Percentiles rank a stretch among this genome's conserved stretches.
These are phyloP conservation scores for Kurtzmaniella fragi DNA, from an alignment of 805 yeast species.

Conservation along the genomic window DNA sequence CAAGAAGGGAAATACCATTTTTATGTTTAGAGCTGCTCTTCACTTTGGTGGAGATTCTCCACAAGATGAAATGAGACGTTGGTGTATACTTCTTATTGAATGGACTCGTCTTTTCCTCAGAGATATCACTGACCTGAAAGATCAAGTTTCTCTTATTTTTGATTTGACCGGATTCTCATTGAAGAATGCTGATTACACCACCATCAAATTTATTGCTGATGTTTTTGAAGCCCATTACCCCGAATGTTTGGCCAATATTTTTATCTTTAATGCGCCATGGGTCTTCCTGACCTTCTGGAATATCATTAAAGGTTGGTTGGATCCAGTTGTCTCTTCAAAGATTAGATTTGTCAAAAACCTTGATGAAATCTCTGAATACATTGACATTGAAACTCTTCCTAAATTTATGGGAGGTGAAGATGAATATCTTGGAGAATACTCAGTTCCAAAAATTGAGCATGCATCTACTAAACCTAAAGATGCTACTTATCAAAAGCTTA, in stretches of 20 bases:
- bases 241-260: slow-evolving; percentile 78
- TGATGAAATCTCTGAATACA: slow-evolving; percentile 61
- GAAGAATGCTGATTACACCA: slow-evolving; percentile 88
- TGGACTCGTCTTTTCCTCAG: slow-evolving; percentile 65
- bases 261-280: slow-evolving; percentile 96
- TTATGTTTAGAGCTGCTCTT: slow-evolving; percentile 70
- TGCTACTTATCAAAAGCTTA: slow-evolving; percentile 36
- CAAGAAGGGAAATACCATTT: slow-evolving; percentile 69
- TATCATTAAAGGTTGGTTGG: slow-evolving; percentile 87
- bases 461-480: slow-evolving; percentile 23
- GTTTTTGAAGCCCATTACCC: slow-evolving; percentile 97
- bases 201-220: slow-evolving; percentile 83
- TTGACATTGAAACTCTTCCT: slow-evolving; percentile 60
- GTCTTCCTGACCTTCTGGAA: slow-evolving; percentile 93
- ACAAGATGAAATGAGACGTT: slow-evolving; percentile 46
- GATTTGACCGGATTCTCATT: slow-evolving; percentile 83
- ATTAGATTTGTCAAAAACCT: slow-evolving; percentile 73
- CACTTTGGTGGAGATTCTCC: slow-evolving; percentile 53
- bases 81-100: slow-evolving; percentile 73
- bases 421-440: slow-evolving; percentile 41
- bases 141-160: slow-evolving; percentile 62
- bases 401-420: slow-evolving; percentile 72
- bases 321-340: slow-evolving; percentile 92
- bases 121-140: slow-evolving; percentile 22
- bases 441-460: slow-evolving; percentile 60